phyloP scores from a whole-genome alignment of 768 basidiomycete genomes.

The Strobilomyces echinocephalus region DNA sequence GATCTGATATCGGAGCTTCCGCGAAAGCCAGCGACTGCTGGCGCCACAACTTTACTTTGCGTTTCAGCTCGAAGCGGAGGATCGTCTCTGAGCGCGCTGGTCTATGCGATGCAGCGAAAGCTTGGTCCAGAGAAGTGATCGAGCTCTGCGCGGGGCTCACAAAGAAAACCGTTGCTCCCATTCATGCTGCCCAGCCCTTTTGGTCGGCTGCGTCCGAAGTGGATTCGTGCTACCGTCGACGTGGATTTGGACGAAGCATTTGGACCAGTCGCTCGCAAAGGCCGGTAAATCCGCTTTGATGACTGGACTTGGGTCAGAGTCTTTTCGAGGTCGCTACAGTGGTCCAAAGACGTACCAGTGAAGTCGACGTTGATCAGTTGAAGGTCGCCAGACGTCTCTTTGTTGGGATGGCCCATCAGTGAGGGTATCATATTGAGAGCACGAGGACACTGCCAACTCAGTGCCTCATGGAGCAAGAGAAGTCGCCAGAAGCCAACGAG shows the following conservation, averaged over 20 bases:
- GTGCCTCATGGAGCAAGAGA: not conserved
- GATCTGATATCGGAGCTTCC: slow-evolving; percentile 15
- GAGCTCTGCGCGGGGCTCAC: slow-evolving; percentile 7
- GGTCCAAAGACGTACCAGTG: slow-evolving; percentile 8
- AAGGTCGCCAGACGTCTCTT: not conserved
- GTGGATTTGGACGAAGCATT: slow-evolving; percentile 21
- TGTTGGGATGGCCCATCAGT: not conserved
- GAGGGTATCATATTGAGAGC: not conserved
- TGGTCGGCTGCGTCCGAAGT: slow-evolving; percentile 14
- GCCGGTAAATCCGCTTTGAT: slow-evolving; percentile 23
- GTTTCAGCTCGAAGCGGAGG: slow-evolving; percentile 25
- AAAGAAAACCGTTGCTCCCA: slow-evolving; percentile 22
- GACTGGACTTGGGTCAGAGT: slow-evolving; percentile 7
- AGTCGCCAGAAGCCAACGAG: not conserved
- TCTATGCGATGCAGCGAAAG: not conserved
- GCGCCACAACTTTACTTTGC: slow-evolving; percentile 10
- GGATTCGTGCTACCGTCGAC: slow-evolving; percentile 15
- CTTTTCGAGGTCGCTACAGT: not conserved
- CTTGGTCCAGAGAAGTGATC: not conserved
- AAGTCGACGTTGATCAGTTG: slow-evolving; percentile 27
- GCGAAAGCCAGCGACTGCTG: slow-evolving; percentile 15
- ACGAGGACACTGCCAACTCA: not conserved
- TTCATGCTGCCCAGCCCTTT: slow-evolving; percentile 14
- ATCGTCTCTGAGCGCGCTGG: slow-evolving; percentile 13
- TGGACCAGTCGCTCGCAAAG: slow-evolving; percentile 18